Evolutionary conservation across 352 stramenopile genomes (phyloP), one percentile per base, ranked within the genome.

Genomic region (Pythium sukuiense): DNA sequence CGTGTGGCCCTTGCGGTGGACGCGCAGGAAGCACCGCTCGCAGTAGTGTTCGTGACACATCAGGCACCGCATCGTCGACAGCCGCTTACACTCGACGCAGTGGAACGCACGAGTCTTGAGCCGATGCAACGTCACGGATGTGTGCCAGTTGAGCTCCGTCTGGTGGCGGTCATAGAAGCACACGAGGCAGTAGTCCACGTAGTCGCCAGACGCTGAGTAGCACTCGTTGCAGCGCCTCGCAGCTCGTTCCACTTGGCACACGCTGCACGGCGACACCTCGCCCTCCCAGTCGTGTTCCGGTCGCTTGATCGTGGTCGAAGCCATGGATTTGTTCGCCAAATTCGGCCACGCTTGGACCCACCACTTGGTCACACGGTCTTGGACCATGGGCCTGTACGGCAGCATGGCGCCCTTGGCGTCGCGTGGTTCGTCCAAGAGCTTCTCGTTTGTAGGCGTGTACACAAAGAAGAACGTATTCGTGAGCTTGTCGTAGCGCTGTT

Each of bases 41-140:
- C 87, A 95, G 55, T 93, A 95, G 65, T 92, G 76, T 65, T 95
- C 85, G 52, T 87, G 75, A 65, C 87, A 95, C 59, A 70, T 74
- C 20, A 93, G 76, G 41, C 86, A 95, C 6, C 86, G 78, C 33
- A 71, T 58, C 9, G 67, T 79, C 4, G 84, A 88, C 20, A 87
- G 74, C 20, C 84, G 81, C 6, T 76, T 76, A 66, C 84, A 95
- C 67, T 95, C 86, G 64, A 93, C 70, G 61, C 86, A 95, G 52
- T 81, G 79, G 43, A 95, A 86, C 50, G 72, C 73, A 6, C 57
- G 61, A 4, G 70, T 71, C 24, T 55, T 58, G 50, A 77, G 58
- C 9, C 62, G 57, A 46, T 84, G 79, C 50, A 95, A 63, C 20
- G 74, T 58, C 52, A 70, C 73, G 70, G 89, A 95, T 49, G 81